A percentile compares a stretch with the other conserved stretches of the same genome.
These are phyloP conservation scores for Viola odorata DNA, from an alignment of 345 rosid species.

Conservation along the genomic window DNA sequence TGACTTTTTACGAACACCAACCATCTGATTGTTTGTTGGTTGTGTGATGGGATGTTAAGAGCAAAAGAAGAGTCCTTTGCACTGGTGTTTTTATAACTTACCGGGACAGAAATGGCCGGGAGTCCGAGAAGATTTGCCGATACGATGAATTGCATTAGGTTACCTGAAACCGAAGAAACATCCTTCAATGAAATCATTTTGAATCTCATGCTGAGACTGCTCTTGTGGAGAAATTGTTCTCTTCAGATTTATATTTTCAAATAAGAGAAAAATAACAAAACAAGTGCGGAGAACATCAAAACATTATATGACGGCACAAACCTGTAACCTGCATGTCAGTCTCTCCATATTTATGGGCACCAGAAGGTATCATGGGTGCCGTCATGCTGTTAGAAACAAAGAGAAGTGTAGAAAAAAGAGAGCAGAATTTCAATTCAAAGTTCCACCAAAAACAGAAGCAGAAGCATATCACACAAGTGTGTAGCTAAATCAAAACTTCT, in stretches of 20 bases:
- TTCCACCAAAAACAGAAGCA: too few species aligned
- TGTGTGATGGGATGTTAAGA: too few species aligned
- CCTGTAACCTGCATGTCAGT: slow-evolving; percentile 66
- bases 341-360: slow-evolving; percentile 71
- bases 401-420: not conserved
- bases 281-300: not conserved
- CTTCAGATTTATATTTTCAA: too few species aligned
- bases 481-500: not conserved
- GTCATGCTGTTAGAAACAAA: slow-evolving; percentile 52
- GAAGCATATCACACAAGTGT: too few species aligned
- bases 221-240: too few species aligned
- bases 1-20: too few species aligned
- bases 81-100: slow-evolving; percentile 22
- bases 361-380: slow-evolving; percentile 66
- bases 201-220: too few species aligned
- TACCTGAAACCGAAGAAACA: slow-evolving; percentile 31
- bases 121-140: slow-evolving; percentile 76
- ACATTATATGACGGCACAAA: slow-evolving; percentile 16
- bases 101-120: slow-evolving; percentile 81
- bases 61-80: not conserved
- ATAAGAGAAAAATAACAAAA: not conserved
- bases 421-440: not conserved
- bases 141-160: slow-evolving; percentile 61
- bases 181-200: not conserved
- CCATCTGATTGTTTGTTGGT: too few species aligned